These are phyloP conservation scores for Lanmaoa rubissima DNA, from an alignment of 768 basidiomycete genomes.

Conservation along the genomic window DNA sequence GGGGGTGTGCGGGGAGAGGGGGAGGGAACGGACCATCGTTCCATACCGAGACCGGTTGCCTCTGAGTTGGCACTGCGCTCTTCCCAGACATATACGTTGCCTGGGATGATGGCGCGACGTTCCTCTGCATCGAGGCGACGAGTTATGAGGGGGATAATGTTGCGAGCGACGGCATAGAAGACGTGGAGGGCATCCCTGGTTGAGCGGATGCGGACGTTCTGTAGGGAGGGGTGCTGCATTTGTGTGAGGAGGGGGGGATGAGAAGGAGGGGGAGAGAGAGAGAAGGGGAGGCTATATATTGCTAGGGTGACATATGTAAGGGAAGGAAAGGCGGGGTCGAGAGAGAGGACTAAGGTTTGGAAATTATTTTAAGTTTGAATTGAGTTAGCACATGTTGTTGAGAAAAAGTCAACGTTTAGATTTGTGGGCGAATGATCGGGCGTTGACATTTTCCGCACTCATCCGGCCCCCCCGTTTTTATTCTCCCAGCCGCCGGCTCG, in stretches of 20 bases:
- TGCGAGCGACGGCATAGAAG: constrained; percentile 72
- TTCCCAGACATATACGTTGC: constrained; percentile 88
- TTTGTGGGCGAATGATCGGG: constrained; percentile 24
- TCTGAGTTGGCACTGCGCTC: constrained; percentile 84
- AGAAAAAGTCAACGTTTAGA: constrained; percentile 13
- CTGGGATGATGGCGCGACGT: constrained; percentile 66
- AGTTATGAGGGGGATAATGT: constrained; percentile 70
- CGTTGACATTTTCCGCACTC: background rate
- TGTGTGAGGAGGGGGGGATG: constrained; percentile 22
- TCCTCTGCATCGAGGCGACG: constrained; percentile 83
- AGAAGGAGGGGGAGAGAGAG: constrained; percentile 22
- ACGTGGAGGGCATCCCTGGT: constrained; percentile 80
- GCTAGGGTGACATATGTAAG: constrained; percentile 14
- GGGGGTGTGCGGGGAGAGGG: background rate
- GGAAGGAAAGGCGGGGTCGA: constrained; percentile 18
- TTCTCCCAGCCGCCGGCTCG: background rate
- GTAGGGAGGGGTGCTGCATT: constrained; percentile 77
- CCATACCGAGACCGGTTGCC: constrained; percentile 80
- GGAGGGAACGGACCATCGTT: constrained; percentile 56
- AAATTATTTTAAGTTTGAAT: constrained; percentile 58
- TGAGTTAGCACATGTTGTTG: constrained; percentile 41
- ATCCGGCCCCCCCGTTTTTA: constrained; percentile 15
- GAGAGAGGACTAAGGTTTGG: constrained; percentile 19
- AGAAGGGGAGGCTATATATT: constrained; percentile 39
- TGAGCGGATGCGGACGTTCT: constrained; percentile 73